These are phyloP conservation scores for Entophlyctis luteolus DNA, from an alignment of 192 early-diverging fungal genomes.

Conservation along the genomic window DNA sequence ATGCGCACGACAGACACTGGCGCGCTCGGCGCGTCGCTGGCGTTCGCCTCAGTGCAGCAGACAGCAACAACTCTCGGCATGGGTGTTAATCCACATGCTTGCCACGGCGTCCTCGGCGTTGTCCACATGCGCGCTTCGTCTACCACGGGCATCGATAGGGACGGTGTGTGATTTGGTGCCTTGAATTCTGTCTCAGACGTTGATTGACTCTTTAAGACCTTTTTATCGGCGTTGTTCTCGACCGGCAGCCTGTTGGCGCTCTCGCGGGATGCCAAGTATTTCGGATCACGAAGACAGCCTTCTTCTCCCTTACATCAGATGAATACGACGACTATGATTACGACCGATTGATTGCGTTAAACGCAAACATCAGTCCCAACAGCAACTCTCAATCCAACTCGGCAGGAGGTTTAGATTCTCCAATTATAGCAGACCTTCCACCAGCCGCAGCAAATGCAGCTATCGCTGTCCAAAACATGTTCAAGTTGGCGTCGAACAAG, in stretches of 20 bases:
- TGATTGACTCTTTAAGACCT: conserved; percentile 20
- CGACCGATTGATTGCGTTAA: background rate
- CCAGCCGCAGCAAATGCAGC: conserved; percentile 28
- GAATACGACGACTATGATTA: conserved; percentile 63
- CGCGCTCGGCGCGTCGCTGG: background rate
- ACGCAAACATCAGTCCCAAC: conserved; percentile 23
- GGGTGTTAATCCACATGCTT: background rate
- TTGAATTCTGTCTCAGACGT: background rate
- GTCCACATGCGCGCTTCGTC: background rate
- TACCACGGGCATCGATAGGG: background rate
- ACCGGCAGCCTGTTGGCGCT: conserved; percentile 26
- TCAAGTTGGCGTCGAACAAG: conserved; percentile 22
- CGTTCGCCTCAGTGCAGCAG: background rate
- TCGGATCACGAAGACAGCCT: conserved; percentile 66
- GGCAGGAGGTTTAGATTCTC: conserved; percentile 33
- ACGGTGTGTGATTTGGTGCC: background rate
- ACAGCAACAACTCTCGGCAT: background rate
- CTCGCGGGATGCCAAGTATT: conserved; percentile 59
- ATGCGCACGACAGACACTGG: background rate
- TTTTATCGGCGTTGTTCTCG: conserved; percentile 45
- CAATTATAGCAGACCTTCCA: conserved; percentile 41
- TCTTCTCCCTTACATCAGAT: conserved; percentile 72
- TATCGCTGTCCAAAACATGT: conserved; percentile 8
- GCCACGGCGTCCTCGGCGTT: background rate
- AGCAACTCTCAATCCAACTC: conserved; percentile 31